These are phyloP conservation scores for Dryadomyces sulphureus DNA, from an alignment of 2,329 filamentous ascomycete species.

Conservation along the genomic window DNA sequence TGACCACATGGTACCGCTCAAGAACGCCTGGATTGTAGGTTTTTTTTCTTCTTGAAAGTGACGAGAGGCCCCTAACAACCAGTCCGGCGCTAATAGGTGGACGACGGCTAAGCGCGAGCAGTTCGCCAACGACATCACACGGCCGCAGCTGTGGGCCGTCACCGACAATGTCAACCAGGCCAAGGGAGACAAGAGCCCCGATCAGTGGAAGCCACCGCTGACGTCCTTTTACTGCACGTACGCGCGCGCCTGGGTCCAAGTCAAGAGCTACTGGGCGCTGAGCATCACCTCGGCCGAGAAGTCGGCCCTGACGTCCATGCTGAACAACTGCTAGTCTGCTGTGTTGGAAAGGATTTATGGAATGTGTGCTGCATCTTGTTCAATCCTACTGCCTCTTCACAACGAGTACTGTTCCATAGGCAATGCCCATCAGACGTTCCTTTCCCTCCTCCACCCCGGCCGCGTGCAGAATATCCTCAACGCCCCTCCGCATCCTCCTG, in stretches of 20 bases:
- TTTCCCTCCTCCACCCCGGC: slow-evolving; percentile 20
- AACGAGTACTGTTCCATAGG: no score
- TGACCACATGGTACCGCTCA: slow-evolving; percentile 69
- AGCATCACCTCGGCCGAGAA: slow-evolving; percentile 61
- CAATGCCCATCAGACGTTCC: no score
- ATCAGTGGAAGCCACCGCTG: slow-evolving; percentile 61
- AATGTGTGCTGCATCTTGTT: no score
- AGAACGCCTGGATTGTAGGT: slow-evolving; percentile 61
- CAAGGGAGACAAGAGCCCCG: slow-evolving; percentile 62
- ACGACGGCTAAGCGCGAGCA: slow-evolving; percentile 48
- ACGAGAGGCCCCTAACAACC: not conserved
- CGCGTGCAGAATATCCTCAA: slow-evolving; percentile 14
- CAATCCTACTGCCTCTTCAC: no score
- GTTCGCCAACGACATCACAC: slow-evolving; percentile 64
- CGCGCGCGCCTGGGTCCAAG: slow-evolving; percentile 59
- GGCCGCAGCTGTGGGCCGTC: slow-evolving; percentile 66
- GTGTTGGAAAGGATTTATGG: no score
- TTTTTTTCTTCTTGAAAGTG: not conserved
- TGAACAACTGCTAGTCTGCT: slow-evolving; percentile 38
- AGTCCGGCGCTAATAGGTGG: slow-evolving; percentile 61
- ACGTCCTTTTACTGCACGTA: slow-evolving; percentile 63
- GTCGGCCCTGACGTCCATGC: slow-evolving; percentile 47
- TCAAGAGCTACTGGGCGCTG: slow-evolving; percentile 59
- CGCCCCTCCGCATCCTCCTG: slow-evolving; percentile 5
- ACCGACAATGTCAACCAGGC: slow-evolving; percentile 60